phyloP scores from a whole-genome alignment of 2,329 filamentous ascomycete genomes.

The Botryotinia calthae region DNA sequence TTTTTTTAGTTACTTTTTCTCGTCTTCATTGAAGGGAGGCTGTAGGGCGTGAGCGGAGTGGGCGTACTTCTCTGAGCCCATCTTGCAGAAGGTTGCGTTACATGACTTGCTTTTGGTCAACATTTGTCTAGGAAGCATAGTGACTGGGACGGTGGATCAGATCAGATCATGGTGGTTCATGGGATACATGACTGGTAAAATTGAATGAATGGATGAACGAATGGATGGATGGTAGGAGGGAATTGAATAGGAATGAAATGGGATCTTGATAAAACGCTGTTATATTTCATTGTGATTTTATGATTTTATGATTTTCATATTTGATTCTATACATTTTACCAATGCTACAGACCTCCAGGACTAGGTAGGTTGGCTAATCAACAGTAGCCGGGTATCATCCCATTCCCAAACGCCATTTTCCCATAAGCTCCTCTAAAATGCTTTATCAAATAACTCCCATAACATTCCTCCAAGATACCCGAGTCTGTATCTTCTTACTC shows the following conservation, averaged over 20 bases:
- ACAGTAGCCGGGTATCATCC: conserved; percentile 11
- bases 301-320: background rate
- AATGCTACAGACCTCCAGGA: background rate
- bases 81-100: background rate
- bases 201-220: background rate
- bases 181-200: background rate
- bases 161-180: conserved; percentile 3
- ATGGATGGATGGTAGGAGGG: background rate
- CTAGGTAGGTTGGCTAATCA: background rate
- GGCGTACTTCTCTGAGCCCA: background rate
- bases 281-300: background rate
- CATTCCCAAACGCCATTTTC: background rate
- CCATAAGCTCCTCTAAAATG: background rate
- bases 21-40: background rate
- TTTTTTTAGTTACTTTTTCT: background rate
- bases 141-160: background rate
- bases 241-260: background rate
- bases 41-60: conserved; percentile 4
- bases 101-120: background rate
- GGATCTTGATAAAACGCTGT: background rate
- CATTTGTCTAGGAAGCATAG: background rate
- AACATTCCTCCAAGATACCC: background rate
- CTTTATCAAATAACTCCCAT: background rate
- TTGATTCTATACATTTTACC: background rate
- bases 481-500: conserved; percentile 39